phyloP scores from a whole-genome alignment of 257 asterid species.

The Capsicum chinense region DNA sequence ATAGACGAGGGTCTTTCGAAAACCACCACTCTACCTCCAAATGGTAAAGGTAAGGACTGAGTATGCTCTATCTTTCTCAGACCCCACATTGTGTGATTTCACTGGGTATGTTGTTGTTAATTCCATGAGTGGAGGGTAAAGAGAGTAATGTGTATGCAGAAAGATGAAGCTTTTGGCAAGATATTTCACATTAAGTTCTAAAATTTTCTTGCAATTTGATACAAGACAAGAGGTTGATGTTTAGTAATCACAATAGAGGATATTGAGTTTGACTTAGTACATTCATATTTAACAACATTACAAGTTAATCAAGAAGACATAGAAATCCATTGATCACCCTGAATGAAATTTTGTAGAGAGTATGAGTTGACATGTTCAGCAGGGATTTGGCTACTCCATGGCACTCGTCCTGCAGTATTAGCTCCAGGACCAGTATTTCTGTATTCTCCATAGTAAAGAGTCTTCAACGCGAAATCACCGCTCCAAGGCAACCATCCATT shows the following conservation, averaged over 20 bases:
- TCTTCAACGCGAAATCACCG: slow-evolving; percentile 37
- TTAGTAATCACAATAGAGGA: background rate
- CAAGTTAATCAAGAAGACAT: slow-evolving; percentile 22
- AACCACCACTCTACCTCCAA: too few relatives aligned
- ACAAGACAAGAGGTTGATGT: background rate
- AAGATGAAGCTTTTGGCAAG: background rate
- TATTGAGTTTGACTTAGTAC: background rate
- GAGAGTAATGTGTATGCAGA: too few relatives aligned
- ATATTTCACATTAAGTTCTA: background rate
- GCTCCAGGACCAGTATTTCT: slow-evolving; percentile 35
- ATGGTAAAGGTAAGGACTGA: too few relatives aligned
- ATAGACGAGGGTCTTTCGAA: too few relatives aligned
- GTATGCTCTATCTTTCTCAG: too few relatives aligned
- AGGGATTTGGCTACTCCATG: slow-evolving; percentile 42
- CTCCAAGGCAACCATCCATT: slow-evolving; percentile 42
- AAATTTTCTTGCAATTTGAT: background rate
- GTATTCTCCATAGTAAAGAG: slow-evolving; percentile 41
- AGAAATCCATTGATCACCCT: slow-evolving; percentile 39
- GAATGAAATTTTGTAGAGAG: slow-evolving; percentile 39
- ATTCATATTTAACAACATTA: background rate
- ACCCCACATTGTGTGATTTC: too few relatives aligned
- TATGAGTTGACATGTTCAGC: slow-evolving; percentile 35
- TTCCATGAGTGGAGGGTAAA: too few relatives aligned
- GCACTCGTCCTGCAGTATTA: slow-evolving; percentile 31
- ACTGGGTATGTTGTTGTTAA: too few relatives aligned